These are phyloP conservation scores for Lyophyllum atratum DNA, from an alignment of 768 basidiomycete species.

Conservation along the genomic window DNA sequence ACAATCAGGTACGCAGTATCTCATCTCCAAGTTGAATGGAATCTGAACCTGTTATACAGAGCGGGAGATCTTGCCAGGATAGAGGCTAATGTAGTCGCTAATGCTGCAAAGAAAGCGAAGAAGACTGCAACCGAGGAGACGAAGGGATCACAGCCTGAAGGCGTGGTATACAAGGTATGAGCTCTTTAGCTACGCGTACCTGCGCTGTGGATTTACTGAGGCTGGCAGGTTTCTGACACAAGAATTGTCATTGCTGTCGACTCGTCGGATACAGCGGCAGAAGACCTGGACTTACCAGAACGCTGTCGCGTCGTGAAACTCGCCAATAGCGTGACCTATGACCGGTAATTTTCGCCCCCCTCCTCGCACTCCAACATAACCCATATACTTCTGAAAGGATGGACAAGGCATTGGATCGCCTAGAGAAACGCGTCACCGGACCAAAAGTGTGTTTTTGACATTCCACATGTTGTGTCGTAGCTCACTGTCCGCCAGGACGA, in stretches of 20 bases:
- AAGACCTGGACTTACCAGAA: constrained; percentile 82
- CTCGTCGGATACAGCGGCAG: constrained; percentile 53
- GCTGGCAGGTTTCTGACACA: constrained; percentile 70
- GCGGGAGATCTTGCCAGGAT: constrained; percentile 89
- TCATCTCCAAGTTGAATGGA: not conserved
- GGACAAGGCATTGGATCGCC: constrained; percentile 76
- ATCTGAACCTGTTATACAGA: constrained; percentile 37
- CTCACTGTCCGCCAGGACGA: constrained; percentile 29
- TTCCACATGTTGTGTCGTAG: constrained; percentile 11
- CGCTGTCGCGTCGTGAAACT: constrained; percentile 84
- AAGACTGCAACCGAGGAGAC: constrained; percentile 35
- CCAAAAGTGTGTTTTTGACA: constrained; percentile 6
- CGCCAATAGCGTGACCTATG: constrained; percentile 91
- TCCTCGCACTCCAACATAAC: not conserved
- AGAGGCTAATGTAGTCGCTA: constrained; percentile 62
- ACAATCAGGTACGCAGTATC: constrained; percentile 61
- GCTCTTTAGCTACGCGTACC: not conserved
- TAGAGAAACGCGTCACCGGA: constrained; percentile 49
- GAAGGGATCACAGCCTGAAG: constrained; percentile 56
- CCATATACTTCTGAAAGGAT: constrained; percentile 52
- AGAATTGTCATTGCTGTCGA: constrained; percentile 82
- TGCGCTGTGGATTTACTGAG: not conserved
- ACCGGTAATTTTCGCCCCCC: constrained; percentile 49
- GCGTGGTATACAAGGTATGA: constrained; percentile 83
- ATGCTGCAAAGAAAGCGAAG: constrained; percentile 46